A percentile compares a stretch with the other conserved stretches of the same genome.
These are phyloP conservation scores for Termitomyces sp. DNA, from an alignment of 768 basidiomycete species.

Conservation along the genomic window DNA sequence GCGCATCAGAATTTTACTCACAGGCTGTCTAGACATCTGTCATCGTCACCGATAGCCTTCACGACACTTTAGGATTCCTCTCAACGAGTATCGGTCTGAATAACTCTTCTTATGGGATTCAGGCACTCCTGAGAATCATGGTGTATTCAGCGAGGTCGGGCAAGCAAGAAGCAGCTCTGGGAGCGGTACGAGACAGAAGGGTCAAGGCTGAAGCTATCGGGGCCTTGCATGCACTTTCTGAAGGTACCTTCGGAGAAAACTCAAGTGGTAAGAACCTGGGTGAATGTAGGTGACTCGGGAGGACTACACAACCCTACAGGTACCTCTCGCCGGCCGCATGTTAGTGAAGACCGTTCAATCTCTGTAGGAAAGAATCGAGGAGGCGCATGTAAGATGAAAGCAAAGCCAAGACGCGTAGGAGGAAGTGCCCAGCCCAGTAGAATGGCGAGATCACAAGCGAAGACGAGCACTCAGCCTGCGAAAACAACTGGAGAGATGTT, in stretches of 20 bases:
- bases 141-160: not conserved
- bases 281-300: not conserved
- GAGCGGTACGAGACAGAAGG: not conserved
- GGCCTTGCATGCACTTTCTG: not conserved
- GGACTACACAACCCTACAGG: not conserved
- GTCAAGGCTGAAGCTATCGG: not conserved
- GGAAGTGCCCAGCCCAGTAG: not conserved
- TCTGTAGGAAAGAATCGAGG: not conserved
- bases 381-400: not conserved
- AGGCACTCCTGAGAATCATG: not conserved
- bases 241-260: not conserved
- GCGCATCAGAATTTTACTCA: constrained; percentile 2
- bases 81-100: not conserved
- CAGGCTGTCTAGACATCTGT: not conserved
- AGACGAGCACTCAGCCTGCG: not conserved
- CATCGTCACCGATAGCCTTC: not conserved
- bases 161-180: not conserved
- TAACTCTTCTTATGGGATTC: not conserved
- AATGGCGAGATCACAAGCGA: not conserved
- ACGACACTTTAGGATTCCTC: not conserved
- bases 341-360: not conserved
- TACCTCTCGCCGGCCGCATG: not conserved
- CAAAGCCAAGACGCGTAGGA: not conserved
- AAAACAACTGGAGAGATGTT: not conserved
- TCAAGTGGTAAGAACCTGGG: not conserved